A percentile compares a stretch with the other conserved stretches of the same genome.
Conservation (phyloP, 2,329 filamentous ascomycete species). For the Huntiella decipiens region DNA sequence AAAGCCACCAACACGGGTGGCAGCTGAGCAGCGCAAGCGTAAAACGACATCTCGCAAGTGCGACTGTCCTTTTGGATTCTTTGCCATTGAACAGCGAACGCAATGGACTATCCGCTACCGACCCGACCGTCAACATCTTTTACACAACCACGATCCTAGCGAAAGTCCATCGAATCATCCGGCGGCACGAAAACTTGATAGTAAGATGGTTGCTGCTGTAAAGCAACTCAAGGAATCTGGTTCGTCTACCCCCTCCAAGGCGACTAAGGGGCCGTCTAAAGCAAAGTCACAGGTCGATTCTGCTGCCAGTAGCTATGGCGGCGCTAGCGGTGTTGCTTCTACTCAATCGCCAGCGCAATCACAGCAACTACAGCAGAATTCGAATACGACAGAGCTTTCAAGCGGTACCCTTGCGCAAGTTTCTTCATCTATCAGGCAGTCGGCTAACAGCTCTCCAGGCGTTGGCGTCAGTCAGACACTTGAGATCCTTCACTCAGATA, state of each 20-base stretch:
- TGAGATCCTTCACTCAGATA: conserved; percentile 43
- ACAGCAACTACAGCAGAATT: not conserved
- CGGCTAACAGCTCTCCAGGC: conserved; percentile 22
- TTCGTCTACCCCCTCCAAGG: conserved; percentile 20
- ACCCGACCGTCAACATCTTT: conserved; percentile 36
- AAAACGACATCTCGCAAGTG: conserved; percentile 51
- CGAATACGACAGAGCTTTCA: not conserved
- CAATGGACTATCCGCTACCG: conserved; percentile 49
- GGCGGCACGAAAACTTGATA: conserved; percentile 45
- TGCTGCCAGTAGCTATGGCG: not conserved
- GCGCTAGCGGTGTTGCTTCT: not conserved
- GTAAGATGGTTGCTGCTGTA: conserved; percentile 47
- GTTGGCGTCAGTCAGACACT: conserved; percentile 47
- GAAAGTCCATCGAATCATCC: conserved; percentile 48
- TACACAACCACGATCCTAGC: conserved; percentile 47
- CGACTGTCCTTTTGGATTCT: conserved; percentile 51
- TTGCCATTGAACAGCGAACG: conserved; percentile 46
- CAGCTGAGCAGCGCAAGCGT: conserved; percentile 42
- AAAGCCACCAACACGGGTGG: conserved; percentile 42
- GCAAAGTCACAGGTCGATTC: not conserved
- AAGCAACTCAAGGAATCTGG: conserved; percentile 47
- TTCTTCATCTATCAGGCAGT: conserved; percentile 9
- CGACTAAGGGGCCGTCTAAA: not conserved
- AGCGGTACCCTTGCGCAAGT: conserved; percentile 12
- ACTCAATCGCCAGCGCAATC: not conserved